These are phyloP conservation scores for Candida fluviatilis DNA, from an alignment of 805 yeast genomes.

Conservation along the genomic window DNA sequence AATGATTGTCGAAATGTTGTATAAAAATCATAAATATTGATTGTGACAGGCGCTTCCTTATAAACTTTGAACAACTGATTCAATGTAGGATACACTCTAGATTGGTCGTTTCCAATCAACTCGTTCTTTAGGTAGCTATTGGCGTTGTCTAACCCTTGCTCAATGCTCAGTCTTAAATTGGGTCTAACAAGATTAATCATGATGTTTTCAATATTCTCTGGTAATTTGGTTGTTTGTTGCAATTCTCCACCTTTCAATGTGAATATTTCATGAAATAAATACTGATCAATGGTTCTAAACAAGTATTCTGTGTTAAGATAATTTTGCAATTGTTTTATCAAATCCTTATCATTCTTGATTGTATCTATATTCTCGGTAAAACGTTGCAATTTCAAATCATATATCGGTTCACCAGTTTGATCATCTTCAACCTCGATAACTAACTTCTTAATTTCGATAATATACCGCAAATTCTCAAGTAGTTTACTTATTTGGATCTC, in stretches of 20 bases:
- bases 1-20: slow-evolving; percentile 54
- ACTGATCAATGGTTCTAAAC: slow-evolving; percentile 16
- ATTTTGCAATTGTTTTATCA: not conserved
- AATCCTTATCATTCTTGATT: slow-evolving; percentile 3
- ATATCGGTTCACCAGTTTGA: slow-evolving; percentile 2
- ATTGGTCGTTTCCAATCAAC: slow-evolving; percentile 6
- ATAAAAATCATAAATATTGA: slow-evolving; percentile 67
- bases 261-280: slow-evolving; percentile 29
- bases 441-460: not conserved
- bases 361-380: slow-evolving; percentile 1
- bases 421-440: slow-evolving; percentile 1
- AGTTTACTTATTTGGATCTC: slow-evolving; percentile 10
- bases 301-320: slow-evolving; percentile 8
- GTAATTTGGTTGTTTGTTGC: slow-evolving; percentile 12
- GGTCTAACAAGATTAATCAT: slow-evolving; percentile 38
- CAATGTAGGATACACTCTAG: slow-evolving; percentile 2
- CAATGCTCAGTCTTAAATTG: slow-evolving; percentile 26
- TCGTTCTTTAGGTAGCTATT: slow-evolving; percentile 17
- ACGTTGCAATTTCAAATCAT: slow-evolving; percentile 2
- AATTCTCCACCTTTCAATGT: slow-evolving; percentile 24
- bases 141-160: slow-evolving; percentile 28
- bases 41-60: slow-evolving; percentile 70
- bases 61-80: slow-evolving; percentile 60
- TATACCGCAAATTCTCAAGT: slow-evolving; percentile 10
- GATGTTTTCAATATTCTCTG: slow-evolving; percentile 36